phyloP scores from a whole-genome alignment of 202 grass and related monocot genomes.

The Dendrocalamus latiflorus region DNA sequence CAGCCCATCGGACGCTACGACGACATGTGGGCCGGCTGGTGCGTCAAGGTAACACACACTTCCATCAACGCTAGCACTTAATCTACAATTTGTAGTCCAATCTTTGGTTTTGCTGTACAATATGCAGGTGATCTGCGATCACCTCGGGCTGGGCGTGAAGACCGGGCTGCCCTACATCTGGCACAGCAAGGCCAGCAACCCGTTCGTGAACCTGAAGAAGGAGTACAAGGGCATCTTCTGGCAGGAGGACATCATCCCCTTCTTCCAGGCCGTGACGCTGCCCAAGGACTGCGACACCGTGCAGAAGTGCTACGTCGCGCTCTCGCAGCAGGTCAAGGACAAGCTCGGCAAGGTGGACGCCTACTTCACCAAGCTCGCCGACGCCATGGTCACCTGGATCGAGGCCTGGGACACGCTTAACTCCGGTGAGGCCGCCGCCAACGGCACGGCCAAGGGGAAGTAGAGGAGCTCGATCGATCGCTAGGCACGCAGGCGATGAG shows the following conservation, averaged over 20 bases:
- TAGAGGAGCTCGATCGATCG: neutral
- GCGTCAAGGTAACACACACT: constrained; percentile 46
- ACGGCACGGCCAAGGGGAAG: constrained; percentile 28
- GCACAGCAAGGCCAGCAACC: constrained; percentile 80
- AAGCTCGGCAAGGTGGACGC: constrained; percentile 57
- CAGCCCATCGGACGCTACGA: constrained; percentile 75
- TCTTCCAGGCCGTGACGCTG: constrained; percentile 48
- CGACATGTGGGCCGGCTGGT: constrained; percentile 78
- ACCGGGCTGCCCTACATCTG: constrained; percentile 66
- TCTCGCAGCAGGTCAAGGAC: constrained; percentile 54
- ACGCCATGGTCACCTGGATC: constrained; percentile 67
- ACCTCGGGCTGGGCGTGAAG: constrained; percentile 49
- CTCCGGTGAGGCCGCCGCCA: constrained; percentile 7
- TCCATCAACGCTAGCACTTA: neutral
- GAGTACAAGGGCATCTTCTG: constrained; percentile 76
- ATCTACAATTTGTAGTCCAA: neutral
- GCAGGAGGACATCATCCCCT: constrained; percentile 72
- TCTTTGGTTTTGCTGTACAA: neutral
- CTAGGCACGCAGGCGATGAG: neutral
- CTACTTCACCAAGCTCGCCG: constrained; percentile 56
- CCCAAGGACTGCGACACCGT: constrained; percentile 60
- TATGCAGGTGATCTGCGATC: constrained; percentile 52
- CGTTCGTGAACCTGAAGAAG: constrained; percentile 71
- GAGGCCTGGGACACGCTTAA: constrained; percentile 62
- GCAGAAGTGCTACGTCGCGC: constrained; percentile 59